Evolutionary conservation across 257 asterid genomes (phyloP).

Genomic region (Rubia yunnanensis): DNA sequence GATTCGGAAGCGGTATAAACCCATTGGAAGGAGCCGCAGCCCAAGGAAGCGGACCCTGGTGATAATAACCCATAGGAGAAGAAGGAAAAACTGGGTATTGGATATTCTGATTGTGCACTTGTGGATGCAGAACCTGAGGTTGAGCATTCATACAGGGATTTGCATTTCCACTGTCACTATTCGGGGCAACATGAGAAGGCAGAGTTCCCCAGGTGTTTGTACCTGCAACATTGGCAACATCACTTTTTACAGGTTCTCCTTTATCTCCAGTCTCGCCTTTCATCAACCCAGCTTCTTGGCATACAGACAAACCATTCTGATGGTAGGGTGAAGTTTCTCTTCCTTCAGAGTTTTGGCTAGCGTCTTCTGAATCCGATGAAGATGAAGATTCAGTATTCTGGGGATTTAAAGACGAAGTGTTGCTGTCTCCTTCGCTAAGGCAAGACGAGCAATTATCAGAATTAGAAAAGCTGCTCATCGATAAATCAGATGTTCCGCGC

Average conservation of each 20-base stretch:
- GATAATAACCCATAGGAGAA: conserved; percentile 63
- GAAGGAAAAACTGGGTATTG: conserved; percentile 63
- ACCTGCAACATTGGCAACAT: conserved; percentile 21
- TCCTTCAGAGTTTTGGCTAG: conserved; percentile 56
- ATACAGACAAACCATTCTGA: conserved; percentile 29
- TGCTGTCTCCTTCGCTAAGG: conserved; percentile 86
- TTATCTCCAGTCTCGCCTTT: conserved; percentile 17
- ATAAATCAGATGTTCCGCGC: conserved; percentile 25
- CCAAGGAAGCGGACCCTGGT: conserved; percentile 69
- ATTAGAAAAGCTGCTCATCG: conserved; percentile 47
- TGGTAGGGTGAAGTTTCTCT: conserved; percentile 39
- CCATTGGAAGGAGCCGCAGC: conserved; percentile 56
- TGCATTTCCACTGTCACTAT: conserved; percentile 30
- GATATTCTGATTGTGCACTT: conserved; percentile 46
- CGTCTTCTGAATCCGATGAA: conserved; percentile 77
- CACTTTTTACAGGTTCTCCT: conserved; percentile 24
- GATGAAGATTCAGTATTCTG: conserved; percentile 63
- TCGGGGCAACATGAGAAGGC: conserved; percentile 31
- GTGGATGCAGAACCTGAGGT: conserved; percentile 50
- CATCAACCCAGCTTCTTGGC: conserved; percentile 20
- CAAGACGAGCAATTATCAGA: conserved; percentile 81
- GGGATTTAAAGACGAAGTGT: conserved; percentile 43
- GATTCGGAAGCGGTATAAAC: conserved; percentile 49
- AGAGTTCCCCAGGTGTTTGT: conserved; percentile 18
- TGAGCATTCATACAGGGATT: conserved; percentile 34